Evolutionary conservation across 371 early-diverging fungal species (phyloP), one percentile per base, ranked within the genome.

Genomic region (Pancytospora philotis): DNA sequence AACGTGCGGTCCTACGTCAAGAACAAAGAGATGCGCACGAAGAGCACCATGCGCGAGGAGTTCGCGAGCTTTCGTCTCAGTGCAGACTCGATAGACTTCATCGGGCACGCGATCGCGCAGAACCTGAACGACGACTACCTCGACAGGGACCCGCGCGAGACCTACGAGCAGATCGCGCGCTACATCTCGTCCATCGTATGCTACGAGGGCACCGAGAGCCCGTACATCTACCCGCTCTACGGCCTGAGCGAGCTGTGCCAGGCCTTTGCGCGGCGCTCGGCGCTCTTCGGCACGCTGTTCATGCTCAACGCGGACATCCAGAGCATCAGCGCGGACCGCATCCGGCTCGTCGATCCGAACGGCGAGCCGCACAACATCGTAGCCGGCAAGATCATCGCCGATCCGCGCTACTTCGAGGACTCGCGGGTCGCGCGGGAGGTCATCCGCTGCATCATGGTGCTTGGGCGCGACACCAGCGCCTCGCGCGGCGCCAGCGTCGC

Each of bases 181-280:
- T 98, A 95, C 79, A 87, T 91, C 70, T 86, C 85, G 38, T 97
- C 97, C 25, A 85, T 97, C 73, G 86, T 89, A n/a, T 86, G 90
- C 53, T 90, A 90, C 76, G 92, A 95, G 30, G 75, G 73, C 34
- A 62, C 60, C 30, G 89, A 90, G 83, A 89, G 89, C 72, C 99
- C 99, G n/a, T 99, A 93, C 83, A 90, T 97, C 76, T 99, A 99
- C 81, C 99, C 98, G 66, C 83, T 92, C 66, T 94, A 94, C 76
- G 99, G 99, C 53, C 84, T 99, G 56, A 95, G 95, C 66, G 98
- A 97, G 75, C 85, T 99, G 51, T 96, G 96, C 39, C 99, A 99
- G 83, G 90, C 92, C 13, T 98, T 97, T 84, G 93, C 95, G 35
- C 85, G 97, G 86, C 88, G 85, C 68, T 82, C 76, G 41, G 69